These are phyloP conservation scores for Flaveria brownii DNA, from an alignment of 129 eudicot genomes.

Conservation along the genomic window DNA sequence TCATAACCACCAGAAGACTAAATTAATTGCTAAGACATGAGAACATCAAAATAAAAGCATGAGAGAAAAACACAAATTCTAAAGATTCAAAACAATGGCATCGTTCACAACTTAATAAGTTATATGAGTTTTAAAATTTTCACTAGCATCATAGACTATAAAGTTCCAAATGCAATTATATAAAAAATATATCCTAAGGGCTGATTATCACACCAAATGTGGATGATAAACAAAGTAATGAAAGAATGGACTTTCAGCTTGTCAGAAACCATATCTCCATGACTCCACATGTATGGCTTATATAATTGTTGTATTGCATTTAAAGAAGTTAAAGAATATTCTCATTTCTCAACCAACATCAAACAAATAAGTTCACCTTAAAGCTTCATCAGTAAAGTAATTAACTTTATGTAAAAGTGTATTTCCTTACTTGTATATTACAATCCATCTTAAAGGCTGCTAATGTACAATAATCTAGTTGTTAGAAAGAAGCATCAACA, in stretches of 20 bases:
- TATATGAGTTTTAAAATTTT: not conserved
- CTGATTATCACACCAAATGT: not conserved
- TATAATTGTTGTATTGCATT: not conserved
- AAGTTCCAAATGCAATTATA: not conserved
- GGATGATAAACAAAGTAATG: not conserved
- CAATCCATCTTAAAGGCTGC: not conserved
- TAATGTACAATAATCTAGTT: slow-evolving; percentile 4
- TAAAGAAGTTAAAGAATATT: not conserved
- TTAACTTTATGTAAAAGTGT: not conserved
- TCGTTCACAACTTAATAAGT: slow-evolving; percentile 5
- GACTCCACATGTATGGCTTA: not conserved
- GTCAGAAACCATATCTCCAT: slow-evolving; percentile 1
- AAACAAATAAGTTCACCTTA: not conserved
- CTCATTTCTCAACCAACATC: slow-evolving; percentile 19
- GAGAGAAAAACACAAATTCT: not conserved
- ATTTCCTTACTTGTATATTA: not conserved
- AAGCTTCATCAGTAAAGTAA: not conserved
- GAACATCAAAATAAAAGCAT: slow-evolving; percentile 9
- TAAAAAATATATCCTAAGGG: not conserved
- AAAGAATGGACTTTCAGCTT: not conserved
- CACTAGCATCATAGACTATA: not conserved
- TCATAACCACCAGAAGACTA: slow-evolving; percentile 11
- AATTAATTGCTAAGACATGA: slow-evolving; percentile 19
- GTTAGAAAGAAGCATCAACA: slow-evolving; percentile 5
- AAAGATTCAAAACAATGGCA: not conserved